Evolutionary conservation across 1,284 basidiomycete species (phyloP), one percentile per base, ranked within the genome.

Genomic region (Tilletiopsis washingtonensis): DNA sequence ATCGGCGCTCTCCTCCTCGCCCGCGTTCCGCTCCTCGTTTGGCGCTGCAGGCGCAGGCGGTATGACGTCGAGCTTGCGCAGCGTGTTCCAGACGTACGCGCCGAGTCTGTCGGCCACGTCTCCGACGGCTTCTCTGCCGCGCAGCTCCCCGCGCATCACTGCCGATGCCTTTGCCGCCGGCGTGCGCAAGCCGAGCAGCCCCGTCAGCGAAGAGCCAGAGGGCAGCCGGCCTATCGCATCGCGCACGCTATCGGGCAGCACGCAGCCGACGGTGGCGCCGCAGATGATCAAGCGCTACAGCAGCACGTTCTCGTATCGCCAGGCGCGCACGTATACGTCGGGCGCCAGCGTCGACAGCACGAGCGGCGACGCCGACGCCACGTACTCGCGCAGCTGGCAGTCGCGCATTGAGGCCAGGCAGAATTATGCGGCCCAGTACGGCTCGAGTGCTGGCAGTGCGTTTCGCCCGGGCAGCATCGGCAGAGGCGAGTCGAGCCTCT

Each of bases 251-350:
- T n/a, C n/a, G n/a, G 24, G n/a, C 19, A 21, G 6, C 4, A 27
- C 17, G 21, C 42, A 27, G 24, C 48, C 48, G n/a, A 45, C 48
- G 5, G 48, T 49, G 24, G 39, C 50, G 29, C 62, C 62, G 11
- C 62, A 65, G 45, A 63, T 65, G 62, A 65, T 65, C 52, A 61
- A 65, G 29, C 51, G 62, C 2, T 65, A 65, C 45, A 61, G 57
- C 48, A 61, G 58, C 46, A 60, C 58, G 40, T 63, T 64, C 34
- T 50, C 54, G 1, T 65, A 65, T 20, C 57, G 61, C 7, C 61
- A 62, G 43, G 37, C n/a, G 37, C 27, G 17, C 9, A 34, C 29
- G 9, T 34, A 9, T 9, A 34, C 29, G 29, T 9, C 9, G 46
- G 29, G 23, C 38, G 7, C n/a, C 38, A 54, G 49, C 25, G 51